Evolutionary conservation across 2,329 filamentous ascomycete species (phyloP).

Genomic region (Cephalotrichum gorgonifer): DNA sequence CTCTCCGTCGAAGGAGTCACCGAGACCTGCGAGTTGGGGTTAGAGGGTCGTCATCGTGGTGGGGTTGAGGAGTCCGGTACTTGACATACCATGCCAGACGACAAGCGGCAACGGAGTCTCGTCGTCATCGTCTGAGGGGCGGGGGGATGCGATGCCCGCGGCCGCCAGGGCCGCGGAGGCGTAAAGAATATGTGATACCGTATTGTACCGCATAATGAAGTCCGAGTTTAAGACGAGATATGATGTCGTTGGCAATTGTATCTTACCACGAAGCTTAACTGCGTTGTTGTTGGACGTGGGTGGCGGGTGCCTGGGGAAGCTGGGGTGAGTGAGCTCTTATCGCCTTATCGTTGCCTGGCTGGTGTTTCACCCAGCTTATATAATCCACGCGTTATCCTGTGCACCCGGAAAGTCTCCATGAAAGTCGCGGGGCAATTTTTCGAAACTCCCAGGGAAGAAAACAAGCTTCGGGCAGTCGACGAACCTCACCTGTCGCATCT

Average conservation of each 20-base stretch:
- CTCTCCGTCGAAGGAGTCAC: constrained; percentile 65
- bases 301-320: background rate
- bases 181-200: constrained; percentile 4
- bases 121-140: constrained; percentile 25
- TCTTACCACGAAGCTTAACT: background rate
- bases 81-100: constrained; percentile 71
- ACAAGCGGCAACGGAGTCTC: constrained; percentile 76
- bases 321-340: background rate
- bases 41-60: background rate
- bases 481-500: too few relatives aligned
- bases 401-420: too few relatives aligned
- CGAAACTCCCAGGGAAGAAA: too few relatives aligned
- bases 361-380: background rate
- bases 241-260: background rate
- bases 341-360: background rate
- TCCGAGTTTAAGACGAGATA: background rate
- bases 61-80: background rate
- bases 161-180: constrained; percentile 15
- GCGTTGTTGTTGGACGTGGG: too few relatives aligned
- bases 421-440: too few relatives aligned
- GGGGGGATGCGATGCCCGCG: constrained; percentile 17
- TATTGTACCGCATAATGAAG: constrained; percentile 6
- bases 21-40: constrained; percentile 31
- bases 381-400: background rate
- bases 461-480: background rate